Evolutionary conservation across 2,329 filamentous ascomycete genomes (phyloP).

Genomic region (Akanthomyces muscarius): DNA sequence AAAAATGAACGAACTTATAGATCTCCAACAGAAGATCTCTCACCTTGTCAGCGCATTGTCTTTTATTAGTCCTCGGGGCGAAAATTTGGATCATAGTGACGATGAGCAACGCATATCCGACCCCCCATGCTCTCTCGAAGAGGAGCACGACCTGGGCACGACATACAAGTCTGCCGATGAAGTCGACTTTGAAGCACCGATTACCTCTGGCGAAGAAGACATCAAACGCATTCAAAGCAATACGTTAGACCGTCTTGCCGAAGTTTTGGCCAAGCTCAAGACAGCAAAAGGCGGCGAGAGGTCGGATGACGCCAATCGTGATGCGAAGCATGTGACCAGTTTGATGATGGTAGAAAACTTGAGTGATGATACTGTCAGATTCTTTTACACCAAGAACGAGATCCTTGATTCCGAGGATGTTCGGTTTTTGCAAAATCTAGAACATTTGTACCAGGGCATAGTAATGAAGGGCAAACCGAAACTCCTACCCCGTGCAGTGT

Average conservation of each 20-base stretch:
- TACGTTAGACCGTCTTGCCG: background rate
- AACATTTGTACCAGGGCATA: background rate
- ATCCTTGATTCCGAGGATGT: background rate
- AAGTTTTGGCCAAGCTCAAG: background rate
- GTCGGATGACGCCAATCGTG: background rate
- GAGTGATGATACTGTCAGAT: background rate
- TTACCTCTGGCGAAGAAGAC: background rate
- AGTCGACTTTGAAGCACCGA: background rate
- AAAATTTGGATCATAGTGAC: background rate
- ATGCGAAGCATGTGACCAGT: constrained; percentile 3
- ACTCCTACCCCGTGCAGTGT: background rate
- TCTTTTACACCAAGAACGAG: background rate
- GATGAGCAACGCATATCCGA: background rate
- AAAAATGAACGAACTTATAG: background rate
- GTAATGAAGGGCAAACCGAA: background rate
- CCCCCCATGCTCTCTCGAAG: background rate
- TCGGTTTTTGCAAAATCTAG: background rate
- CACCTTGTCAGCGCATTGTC: background rate
- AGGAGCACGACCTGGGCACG: background rate
- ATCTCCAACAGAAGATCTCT: background rate
- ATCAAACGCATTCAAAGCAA: background rate
- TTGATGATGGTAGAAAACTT: background rate
- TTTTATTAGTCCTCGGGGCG: background rate
- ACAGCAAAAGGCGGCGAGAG: background rate
- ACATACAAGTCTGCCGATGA: background rate